Conservation (phyloP, 805 yeast genomes). For the Wickerhamomyces alni region DNA sequence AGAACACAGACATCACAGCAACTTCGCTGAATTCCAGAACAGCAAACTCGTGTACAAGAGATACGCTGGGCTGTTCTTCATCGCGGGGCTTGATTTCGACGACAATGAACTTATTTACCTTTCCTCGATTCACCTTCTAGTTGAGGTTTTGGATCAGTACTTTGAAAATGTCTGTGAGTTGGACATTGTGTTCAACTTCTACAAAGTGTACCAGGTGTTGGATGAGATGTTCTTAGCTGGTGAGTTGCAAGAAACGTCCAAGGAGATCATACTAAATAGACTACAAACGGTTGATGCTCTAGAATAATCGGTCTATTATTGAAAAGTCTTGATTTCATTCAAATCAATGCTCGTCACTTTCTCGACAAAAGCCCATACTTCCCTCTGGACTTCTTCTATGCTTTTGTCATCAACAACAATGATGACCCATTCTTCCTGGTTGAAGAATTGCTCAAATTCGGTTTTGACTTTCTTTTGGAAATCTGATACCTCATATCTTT, state of each 20-base stretch:
- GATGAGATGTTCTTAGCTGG: conserved; percentile 91
- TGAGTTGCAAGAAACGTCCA: conserved; percentile 82
- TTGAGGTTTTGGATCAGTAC: conserved; percentile 79
- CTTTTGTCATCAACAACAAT: conserved; percentile 55
- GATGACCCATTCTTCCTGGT: conserved; percentile 33
- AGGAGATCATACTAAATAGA: conserved; percentile 57
- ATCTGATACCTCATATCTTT: conserved; percentile 71
- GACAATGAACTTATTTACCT: conserved; percentile 82
- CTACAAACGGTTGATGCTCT: conserved; percentile 58
- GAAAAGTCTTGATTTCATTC: conserved; percentile 9
- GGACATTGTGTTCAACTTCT: conserved; percentile 88
- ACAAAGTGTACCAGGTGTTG: conserved; percentile 71
- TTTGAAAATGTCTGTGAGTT: conserved; percentile 87
- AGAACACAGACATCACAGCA: conserved; percentile 78
- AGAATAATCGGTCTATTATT: conserved; percentile 30
- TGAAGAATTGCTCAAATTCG: conserved; percentile 47
- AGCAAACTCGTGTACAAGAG: conserved; percentile 75
- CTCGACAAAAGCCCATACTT: conserved; percentile 35
- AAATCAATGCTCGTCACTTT: conserved; percentile 2
- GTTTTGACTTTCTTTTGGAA: conserved; percentile 70
- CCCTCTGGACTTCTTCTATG: conserved; percentile 48
- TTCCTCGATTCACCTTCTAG: conserved; percentile 82
- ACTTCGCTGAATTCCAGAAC: conserved; percentile 67
- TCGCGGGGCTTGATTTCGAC: conserved; percentile 69
- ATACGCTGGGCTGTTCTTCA: conserved; percentile 88